Base-by-base conservation (phyloP, 2,329 filamentous ascomycete genomes). In the Venturia effusa region DNA sequence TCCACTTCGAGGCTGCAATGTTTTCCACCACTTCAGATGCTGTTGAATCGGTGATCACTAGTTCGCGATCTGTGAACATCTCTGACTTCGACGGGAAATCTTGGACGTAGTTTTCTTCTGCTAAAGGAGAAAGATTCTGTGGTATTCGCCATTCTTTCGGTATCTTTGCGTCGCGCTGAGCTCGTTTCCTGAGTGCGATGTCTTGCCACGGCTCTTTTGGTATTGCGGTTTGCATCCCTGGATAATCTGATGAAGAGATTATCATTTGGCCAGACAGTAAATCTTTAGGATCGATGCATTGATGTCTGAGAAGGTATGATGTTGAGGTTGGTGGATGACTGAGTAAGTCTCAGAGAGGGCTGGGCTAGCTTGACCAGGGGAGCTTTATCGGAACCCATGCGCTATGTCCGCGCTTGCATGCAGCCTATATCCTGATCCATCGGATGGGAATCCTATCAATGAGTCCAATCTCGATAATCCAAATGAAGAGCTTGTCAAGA, bases 11-110 rank as follows among this genome's bases (percentile, higher is more conserved):
- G 1, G 75, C 74, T 0, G 77, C 78, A 1, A 83, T 84, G 54
- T 81, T 80, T 57, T 79, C 74, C 0, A 81, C 79, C 63, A 87
- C 84, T 0, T 77, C 81, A 7, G 81, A 77, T 3, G 83, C 83
- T 69, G 84, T 80, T 5, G 80, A 82, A 68, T 85, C 83, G 0
- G 85, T 88, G 64, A 87, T 86, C 48, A 81, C 78, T 17, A 86
- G 75, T 68, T 88, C 84, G 43, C 75, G 71, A 24, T 77, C 65
- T 11, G 74, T 77, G 1, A 87, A 74, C 66, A 79, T 86, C 61
- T 84, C 78, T 40, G 82, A 79, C 54, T 86, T 79, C 67, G 81
- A 86, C 19, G 74, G 64, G n/a, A 61, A 61, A 24, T 45, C 43
- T 27, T 61, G 60, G 30, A 61, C 60, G 41, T 61, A 40, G 37